Evolutionary conservation across 1,284 basidiomycete genomes (phyloP).

Genomic region (Sphagnurus paluster): DNA sequence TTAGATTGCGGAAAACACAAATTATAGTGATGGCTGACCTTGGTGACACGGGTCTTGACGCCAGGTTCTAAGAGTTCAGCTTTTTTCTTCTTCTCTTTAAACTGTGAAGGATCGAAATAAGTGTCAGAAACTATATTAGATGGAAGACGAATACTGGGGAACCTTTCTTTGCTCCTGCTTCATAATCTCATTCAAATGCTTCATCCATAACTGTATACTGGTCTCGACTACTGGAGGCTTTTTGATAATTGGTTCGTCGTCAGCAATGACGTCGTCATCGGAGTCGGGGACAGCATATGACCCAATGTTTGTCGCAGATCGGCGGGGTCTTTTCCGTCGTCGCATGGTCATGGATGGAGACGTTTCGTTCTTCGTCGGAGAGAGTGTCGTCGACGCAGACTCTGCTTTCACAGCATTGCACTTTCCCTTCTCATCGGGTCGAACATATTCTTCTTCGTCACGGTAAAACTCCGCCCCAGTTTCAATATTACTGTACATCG

Average conservation of each 20-base stretch:
- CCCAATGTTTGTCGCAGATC: conserved; percentile 48
- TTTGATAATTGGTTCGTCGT: conserved; percentile 34
- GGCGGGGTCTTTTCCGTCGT: conserved; percentile 55
- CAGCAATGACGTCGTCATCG: conserved; percentile 62
- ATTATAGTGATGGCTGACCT: conserved; percentile 42
- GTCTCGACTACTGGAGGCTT: conserved; percentile 47
- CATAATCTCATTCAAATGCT: conserved; percentile 53
- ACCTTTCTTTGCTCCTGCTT: conserved; percentile 72
- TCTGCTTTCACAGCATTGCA: conserved; percentile 46
- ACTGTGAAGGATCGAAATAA: conserved; percentile 36
- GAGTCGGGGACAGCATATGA: conserved; percentile 71
- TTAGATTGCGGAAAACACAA: conserved; percentile 2
- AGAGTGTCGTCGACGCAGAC: conserved; percentile 20
- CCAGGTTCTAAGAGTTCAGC: conserved; percentile 44
- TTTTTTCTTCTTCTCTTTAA: conserved; percentile 61
- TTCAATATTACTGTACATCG: conserved; percentile 60
- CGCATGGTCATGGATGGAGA: conserved; percentile 22
- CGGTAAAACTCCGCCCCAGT: conserved; percentile 64
- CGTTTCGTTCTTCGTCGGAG: conserved; percentile 3
- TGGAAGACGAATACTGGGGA: conserved; percentile 12
- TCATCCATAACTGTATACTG: conserved; percentile 66
- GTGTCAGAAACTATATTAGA: conserved; percentile 9
- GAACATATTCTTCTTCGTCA: conserved; percentile 65
- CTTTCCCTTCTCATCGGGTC: conserved; percentile 27
- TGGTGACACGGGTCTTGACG: conserved; percentile 49